These are phyloP conservation scores for Alliaria petiolata DNA, from an alignment of 345 rosid species.

Conservation along the genomic window DNA sequence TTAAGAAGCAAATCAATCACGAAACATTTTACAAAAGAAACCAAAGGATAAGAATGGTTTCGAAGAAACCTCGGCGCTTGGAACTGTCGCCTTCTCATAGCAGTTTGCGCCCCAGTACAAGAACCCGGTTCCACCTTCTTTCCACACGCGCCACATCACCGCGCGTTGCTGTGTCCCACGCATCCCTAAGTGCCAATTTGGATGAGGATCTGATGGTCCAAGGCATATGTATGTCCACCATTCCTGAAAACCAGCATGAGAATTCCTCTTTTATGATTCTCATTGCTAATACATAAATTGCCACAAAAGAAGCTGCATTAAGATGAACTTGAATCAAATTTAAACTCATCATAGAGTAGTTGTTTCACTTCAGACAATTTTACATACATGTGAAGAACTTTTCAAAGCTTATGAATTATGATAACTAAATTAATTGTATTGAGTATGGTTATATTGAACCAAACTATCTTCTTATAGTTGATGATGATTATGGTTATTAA, in stretches of 20 bases:
- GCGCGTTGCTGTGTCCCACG: conserved; percentile 98
- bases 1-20: not conserved
- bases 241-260: conserved; percentile 49
- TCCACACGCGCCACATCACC: conserved; percentile 99
- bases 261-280: not conserved
- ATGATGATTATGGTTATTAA: not conserved
- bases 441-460: not conserved
- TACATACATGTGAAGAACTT: too few species aligned
- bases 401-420: too few species aligned
- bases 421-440: not conserved
- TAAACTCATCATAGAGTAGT: too few species aligned
- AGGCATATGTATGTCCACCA: conserved; percentile 99
- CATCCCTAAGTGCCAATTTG: conserved; percentile 99
- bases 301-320: not conserved
- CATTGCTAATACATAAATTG: not conserved
- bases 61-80: conserved; percentile 80
- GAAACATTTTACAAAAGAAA: not conserved
- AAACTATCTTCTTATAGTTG: not conserved
- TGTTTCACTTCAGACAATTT: too few species aligned
- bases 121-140: conserved; percentile 97
- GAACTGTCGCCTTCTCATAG: conserved; percentile 87
- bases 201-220: conserved; percentile 99
- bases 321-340: too few species aligned
- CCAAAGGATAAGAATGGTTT: not conserved
- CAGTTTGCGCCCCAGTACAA: conserved; percentile 98